These are phyloP conservation scores for Tremella yokohamensis DNA, from an alignment of 768 basidiomycete species.

Conservation along the genomic window DNA sequence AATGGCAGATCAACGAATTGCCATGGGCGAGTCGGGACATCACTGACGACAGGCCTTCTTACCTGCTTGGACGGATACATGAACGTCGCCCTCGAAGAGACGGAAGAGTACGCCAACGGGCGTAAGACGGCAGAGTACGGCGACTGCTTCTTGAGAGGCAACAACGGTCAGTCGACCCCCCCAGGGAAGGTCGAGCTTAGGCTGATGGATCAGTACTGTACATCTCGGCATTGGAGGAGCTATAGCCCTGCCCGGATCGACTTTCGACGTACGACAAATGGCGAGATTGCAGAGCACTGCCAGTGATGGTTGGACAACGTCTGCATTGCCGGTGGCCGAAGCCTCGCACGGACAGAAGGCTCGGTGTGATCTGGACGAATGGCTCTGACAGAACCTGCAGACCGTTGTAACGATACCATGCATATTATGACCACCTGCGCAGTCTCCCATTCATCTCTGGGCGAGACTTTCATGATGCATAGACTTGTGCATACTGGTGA, in stretches of 20 bases:
- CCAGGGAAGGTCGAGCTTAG: not conserved
- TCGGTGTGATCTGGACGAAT: no score
- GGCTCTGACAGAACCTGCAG: no score
- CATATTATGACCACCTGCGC: no score
- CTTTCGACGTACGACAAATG: not conserved
- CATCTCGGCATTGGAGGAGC: constrained; percentile 47
- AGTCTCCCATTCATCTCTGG: not conserved
- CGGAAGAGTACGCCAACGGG: constrained; percentile 90
- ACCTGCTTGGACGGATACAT: constrained; percentile 98
- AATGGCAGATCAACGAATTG: not conserved
- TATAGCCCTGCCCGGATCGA: not conserved
- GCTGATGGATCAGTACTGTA: constrained; percentile 37
- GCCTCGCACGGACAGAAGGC: no score
- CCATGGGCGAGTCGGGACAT: not conserved
- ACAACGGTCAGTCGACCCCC: constrained; percentile 43
- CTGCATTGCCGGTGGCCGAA: no score
- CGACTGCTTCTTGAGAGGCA: constrained; percentile 75
- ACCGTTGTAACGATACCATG: no score
- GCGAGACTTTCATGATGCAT: not conserved
- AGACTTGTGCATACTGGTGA: no score
- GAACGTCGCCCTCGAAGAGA: constrained; percentile 98
- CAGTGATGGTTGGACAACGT: no score
- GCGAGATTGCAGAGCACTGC: no score
- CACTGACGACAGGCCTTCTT: constrained; percentile 63
- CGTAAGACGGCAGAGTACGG: constrained; percentile 83